Evolutionary conservation across 306 rosid species (phyloP).

Genomic region (Carpinus fangiana): DNA sequence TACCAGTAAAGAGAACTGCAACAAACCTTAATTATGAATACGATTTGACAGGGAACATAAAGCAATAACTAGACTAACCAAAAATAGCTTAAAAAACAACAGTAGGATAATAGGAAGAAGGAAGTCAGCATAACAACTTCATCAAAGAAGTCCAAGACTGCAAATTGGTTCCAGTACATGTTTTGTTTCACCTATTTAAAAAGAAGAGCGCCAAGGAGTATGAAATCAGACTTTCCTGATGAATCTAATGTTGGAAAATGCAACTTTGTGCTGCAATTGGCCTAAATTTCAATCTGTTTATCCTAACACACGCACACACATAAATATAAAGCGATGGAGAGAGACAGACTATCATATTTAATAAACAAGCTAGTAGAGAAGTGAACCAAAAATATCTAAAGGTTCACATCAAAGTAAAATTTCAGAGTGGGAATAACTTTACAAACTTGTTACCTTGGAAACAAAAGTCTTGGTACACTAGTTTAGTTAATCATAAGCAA

Average conservation of each 20-base stretch:
- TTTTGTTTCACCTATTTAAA: not conserved
- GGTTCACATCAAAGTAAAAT: not conserved
- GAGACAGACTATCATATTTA: too few relatives aligned
- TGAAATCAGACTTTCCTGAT: not conserved
- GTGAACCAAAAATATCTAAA: too few relatives aligned
- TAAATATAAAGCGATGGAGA: too few relatives aligned
- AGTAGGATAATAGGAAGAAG: not conserved
- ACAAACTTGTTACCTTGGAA: slow-evolving; percentile 60
- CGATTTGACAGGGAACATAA: not conserved
- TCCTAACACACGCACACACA: too few relatives aligned
- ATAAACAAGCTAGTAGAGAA: too few relatives aligned
- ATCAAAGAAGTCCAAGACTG: not conserved
- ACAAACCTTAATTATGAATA: not conserved
- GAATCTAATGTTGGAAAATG: not conserved
- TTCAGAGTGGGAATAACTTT: not conserved
- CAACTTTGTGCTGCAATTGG: not conserved
- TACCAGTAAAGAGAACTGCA: not conserved
- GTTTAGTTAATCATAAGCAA: slow-evolving; percentile 77
- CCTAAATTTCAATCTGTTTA: not conserved
- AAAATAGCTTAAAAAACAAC: not conserved
- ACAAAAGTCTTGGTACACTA: slow-evolving; percentile 78
- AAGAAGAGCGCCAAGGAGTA: not conserved
- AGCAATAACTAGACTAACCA: not conserved
- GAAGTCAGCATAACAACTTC: slow-evolving; percentile 2
- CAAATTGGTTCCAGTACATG: not conserved